Evolutionary conservation across 441 rosid species (phyloP).

Genomic region (Pelargonium cotyledonis): DNA sequence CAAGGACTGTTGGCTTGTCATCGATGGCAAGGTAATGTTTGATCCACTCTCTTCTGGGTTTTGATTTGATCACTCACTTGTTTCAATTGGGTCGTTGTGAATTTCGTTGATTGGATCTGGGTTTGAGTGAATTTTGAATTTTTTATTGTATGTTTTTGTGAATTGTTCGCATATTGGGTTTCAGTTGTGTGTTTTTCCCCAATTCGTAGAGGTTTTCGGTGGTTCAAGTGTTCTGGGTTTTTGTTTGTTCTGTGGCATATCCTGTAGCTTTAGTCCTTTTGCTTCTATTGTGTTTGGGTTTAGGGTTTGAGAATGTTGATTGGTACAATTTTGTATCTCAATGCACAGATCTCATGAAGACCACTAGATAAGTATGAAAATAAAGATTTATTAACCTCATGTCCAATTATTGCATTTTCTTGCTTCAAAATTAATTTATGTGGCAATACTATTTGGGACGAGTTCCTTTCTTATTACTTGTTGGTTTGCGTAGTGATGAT

Average conservation of each 20-base stretch:
- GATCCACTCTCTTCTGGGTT: not conserved
- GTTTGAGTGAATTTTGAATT: not conserved
- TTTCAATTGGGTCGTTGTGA: not conserved
- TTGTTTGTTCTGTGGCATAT: not conserved
- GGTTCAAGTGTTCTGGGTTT: not conserved
- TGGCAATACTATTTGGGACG: no score
- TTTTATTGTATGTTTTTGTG: not conserved
- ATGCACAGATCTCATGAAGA: not conserved
- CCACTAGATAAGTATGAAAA: not conserved
- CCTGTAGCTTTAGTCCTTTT: not conserved
- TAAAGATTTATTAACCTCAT: no score
- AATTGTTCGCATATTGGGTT: not conserved
- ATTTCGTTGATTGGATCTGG: not conserved
- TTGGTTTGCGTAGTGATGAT: not conserved
- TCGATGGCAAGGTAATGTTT: conserved; percentile 62
- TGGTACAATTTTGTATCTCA: not conserved
- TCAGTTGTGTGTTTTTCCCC: not conserved
- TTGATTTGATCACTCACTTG: not conserved
- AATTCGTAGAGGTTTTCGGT: not conserved
- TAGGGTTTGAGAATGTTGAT: not conserved
- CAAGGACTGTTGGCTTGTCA: conserved; percentile 83
- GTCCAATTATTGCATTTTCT: no score
- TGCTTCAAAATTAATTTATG: no score
- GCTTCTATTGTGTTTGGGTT: not conserved
- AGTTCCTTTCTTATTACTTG: no score